These are phyloP conservation scores for Urochloa ruziziensis DNA, from an alignment of 176 grass and related monocot species.

Conservation along the genomic window DNA sequence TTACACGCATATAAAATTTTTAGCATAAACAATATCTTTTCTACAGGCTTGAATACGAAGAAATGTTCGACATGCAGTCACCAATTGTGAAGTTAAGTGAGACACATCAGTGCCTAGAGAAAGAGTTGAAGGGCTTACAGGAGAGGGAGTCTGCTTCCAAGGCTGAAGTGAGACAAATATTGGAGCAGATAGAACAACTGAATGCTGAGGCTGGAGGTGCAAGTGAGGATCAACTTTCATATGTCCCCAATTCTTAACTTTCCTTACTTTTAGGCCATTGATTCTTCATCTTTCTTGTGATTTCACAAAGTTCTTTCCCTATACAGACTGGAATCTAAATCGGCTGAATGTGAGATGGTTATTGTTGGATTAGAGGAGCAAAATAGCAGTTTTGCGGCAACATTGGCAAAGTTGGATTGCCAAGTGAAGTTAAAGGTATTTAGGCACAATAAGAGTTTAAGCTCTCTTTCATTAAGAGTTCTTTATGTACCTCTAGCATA, in stretches of 20 bases:
- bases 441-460: neutral
- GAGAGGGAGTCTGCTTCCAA: constrained; percentile 61
- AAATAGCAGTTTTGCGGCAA: too few species aligned
- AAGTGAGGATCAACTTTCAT: neutral
- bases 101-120: constrained; percentile 57
- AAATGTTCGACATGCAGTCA: constrained; percentile 75
- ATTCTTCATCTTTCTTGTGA: constrained; percentile 18
- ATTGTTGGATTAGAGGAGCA: constrained; percentile 80
- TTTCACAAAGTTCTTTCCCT: constrained; percentile 7
- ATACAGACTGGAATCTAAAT: constrained; percentile 85
- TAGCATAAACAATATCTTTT: neutral
- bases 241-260: too few species aligned
- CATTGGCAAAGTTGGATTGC: constrained; percentile 60
- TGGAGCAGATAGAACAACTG: constrained; percentile 72
- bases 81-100: constrained; percentile 63
- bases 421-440: constrained; percentile 82
- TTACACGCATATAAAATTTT: neutral
- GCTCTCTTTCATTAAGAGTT: neutral
- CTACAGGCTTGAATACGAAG: constrained; percentile 86
- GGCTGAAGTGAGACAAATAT: constrained; percentile 51
- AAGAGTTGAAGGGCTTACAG: constrained; percentile 63
- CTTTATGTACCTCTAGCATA: neutral
- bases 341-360: constrained; percentile 73
- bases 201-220: constrained; percentile 80
- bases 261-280: too few species aligned